Conservation (phyloP, 352 stramenopile genomes). For the Globisporangium alternatum region DNA sequence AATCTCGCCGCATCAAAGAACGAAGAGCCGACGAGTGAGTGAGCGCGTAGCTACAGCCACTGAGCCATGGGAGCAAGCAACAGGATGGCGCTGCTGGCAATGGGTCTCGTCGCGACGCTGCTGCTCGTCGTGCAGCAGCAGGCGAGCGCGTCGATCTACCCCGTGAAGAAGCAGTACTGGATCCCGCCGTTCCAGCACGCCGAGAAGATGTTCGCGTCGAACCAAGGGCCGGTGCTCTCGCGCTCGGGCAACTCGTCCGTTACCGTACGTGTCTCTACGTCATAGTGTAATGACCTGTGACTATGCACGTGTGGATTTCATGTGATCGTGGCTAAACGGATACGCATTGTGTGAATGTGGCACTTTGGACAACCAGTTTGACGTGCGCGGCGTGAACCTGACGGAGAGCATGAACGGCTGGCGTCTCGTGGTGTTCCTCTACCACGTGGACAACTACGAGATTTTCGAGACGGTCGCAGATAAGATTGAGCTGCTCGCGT, state of each 20-base stretch:
- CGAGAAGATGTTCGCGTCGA: conserved; percentile 83
- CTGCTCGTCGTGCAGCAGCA: background rate
- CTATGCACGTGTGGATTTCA: background rate
- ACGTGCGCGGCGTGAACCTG: conserved; percentile 71
- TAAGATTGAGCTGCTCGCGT: conserved; percentile 78
- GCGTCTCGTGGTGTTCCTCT: conserved; percentile 80
- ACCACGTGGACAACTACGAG: conserved; percentile 75
- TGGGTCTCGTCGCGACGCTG: background rate
- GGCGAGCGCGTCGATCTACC: conserved; percentile 60
- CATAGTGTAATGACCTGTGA: conserved; percentile 1
- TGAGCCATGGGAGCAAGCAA: conserved; percentile 1
- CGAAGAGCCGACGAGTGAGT: background rate
- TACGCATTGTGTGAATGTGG: too few relatives aligned
- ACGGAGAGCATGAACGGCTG: conserved; percentile 61
- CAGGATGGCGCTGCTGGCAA: background rate
- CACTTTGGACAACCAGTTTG: conserved; percentile 27
- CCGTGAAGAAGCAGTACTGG: conserved; percentile 65
- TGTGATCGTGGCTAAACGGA: background rate
- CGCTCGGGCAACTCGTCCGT: conserved; percentile 61
- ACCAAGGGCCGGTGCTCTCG: conserved; percentile 67
- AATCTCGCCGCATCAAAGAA: background rate
- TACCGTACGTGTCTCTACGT: conserved; percentile 28
- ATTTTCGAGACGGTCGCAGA: conserved; percentile 55
- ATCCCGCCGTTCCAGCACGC: conserved; percentile 79
- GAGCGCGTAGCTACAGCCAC: background rate